Evolutionary conservation across 345 rosid species (phyloP).

Genomic region (Chamaenerion angustifolium): DNA sequence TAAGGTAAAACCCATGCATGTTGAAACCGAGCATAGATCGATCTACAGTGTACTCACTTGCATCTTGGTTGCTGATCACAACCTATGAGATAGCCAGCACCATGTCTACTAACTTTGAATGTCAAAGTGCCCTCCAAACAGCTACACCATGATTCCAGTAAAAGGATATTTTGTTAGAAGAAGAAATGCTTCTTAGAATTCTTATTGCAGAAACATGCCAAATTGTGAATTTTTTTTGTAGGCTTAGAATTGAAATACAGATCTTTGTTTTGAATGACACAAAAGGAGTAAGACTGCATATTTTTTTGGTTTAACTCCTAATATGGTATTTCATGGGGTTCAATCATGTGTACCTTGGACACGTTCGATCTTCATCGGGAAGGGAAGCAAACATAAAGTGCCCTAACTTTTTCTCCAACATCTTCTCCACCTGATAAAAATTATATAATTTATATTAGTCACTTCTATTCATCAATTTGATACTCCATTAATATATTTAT

Average conservation of each 20-base stretch:
- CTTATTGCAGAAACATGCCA: too few species aligned
- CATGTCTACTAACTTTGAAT: conserved; percentile 76
- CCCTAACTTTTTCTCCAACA: conserved; percentile 72
- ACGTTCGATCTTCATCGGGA: conserved; percentile 50
- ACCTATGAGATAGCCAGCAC: conserved; percentile 84
- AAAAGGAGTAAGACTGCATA: too few species aligned
- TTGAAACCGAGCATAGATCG: too few species aligned
- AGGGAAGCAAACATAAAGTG: conserved; percentile 70
- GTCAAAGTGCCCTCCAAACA: conserved; percentile 74
- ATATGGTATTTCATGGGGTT: too few species aligned
- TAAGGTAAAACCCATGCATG: too few species aligned
- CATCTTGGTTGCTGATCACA: conserved; percentile 86
- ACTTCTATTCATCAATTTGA: too few species aligned
- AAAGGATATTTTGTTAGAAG: background rate
- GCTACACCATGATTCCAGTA: conserved; percentile 30
- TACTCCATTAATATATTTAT: too few species aligned
- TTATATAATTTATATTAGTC: too few species aligned
- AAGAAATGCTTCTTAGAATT: background rate
- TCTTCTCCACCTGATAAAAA: conserved; percentile 65
- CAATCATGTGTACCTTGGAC: conserved; percentile 50
- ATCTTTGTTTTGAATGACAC: too few species aligned
- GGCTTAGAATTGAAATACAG: too few species aligned
- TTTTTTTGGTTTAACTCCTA: too few species aligned
- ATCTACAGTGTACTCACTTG: conserved; percentile 81
- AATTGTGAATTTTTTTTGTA: too few species aligned